phyloP scores from a whole-genome alignment of 345 rosid genomes.

The Acer saccharum region DNA sequence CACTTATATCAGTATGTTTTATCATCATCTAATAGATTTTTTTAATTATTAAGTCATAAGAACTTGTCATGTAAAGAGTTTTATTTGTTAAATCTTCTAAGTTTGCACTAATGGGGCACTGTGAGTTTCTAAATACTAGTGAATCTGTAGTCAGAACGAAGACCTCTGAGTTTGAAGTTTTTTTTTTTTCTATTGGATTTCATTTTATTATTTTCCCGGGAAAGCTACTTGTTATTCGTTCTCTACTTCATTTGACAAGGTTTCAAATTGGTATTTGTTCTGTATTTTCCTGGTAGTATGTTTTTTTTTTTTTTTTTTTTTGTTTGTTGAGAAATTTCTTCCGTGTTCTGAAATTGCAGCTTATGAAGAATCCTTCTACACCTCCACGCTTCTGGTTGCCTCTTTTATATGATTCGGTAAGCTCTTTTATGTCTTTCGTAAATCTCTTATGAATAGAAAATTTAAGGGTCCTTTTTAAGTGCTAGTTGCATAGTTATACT shows the following conservation, averaged over 20 bases:
- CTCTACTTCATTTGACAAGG: background rate
- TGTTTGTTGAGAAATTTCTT: background rate
- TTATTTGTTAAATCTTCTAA: background rate
- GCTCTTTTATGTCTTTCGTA: conserved; percentile 13
- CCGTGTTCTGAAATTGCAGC: conserved; percentile 48
- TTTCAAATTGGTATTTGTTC: background rate
- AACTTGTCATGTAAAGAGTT: background rate
- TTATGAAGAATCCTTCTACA: conserved; percentile 86
- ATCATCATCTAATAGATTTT: conserved; percentile 7
- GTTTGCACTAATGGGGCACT: background rate
- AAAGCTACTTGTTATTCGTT: background rate
- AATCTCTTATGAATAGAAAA: conserved; percentile 1
- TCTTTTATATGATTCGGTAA: conserved; percentile 85
- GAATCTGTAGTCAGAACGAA: background rate
- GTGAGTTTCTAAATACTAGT: background rate
- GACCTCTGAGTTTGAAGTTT: background rate
- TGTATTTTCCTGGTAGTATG: background rate
- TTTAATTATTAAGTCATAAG: background rate
- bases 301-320: background rate
- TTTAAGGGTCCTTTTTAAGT: conserved; percentile 1
- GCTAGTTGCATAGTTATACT: background rate
- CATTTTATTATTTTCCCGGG: background rate
- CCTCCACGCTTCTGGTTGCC: conserved; percentile 95
- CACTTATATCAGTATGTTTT: conserved; percentile 67
- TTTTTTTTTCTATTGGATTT: background rate